Evolutionary conservation across 2,329 filamentous ascomycete species (phyloP).

Genomic region (Penicillium sclerotiorum): DNA sequence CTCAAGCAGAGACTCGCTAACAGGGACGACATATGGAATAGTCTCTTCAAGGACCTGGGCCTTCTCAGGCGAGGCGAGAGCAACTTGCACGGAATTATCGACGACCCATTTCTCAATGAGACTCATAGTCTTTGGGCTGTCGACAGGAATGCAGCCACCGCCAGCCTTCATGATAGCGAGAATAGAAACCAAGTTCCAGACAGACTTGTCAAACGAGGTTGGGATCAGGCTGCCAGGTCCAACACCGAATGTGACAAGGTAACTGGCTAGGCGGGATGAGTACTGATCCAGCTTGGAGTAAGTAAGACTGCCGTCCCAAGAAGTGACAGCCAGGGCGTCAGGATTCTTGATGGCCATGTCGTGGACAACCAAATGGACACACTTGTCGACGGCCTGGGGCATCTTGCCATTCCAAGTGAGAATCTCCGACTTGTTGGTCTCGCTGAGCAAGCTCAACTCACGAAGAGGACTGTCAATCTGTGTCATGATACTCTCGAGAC

Average conservation of each 20-base stretch:
- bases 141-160: conserved; percentile 39
- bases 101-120: conserved; percentile 42
- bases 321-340: conserved; percentile 30
- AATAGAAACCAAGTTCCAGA: conserved; percentile 33
- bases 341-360: conserved; percentile 27
- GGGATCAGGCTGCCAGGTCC: conserved; percentile 30
- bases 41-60: conserved; percentile 45
- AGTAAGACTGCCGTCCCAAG: conserved; percentile 37
- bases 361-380: conserved; percentile 32
- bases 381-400: conserved; percentile 26
- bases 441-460: conserved; percentile 43
- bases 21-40: conserved; percentile 43
- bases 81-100: conserved; percentile 44
- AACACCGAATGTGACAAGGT: conserved; percentile 34
- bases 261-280: conserved; percentile 35
- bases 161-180: conserved; percentile 35
- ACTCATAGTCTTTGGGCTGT: conserved; percentile 33
- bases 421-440: conserved; percentile 34
- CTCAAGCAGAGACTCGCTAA: conserved; percentile 39
- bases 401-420: conserved; percentile 33
- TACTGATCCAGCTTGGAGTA: conserved; percentile 37
- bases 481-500: conserved; percentile 42
- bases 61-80: conserved; percentile 41
- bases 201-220: conserved; percentile 31
- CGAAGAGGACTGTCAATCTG: conserved; percentile 35